A percentile compares a stretch with the other conserved stretches of the same genome.
phyloP scores from a whole-genome alignment of 148 eudicot species.

The Chenopodium album region DNA sequence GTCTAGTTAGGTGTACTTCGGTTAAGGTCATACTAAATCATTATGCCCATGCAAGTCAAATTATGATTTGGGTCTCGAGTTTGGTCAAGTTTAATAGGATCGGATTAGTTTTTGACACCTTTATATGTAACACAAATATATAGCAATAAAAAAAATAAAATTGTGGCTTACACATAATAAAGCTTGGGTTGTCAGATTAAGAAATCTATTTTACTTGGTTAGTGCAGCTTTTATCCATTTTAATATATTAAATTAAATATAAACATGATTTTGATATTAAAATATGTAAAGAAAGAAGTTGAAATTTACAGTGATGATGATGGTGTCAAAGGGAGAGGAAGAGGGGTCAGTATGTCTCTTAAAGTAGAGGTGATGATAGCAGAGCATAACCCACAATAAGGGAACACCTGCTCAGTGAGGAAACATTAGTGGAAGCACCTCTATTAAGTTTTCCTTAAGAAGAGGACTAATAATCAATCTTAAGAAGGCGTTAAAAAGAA shows the following conservation, averaged over 20 bases:
- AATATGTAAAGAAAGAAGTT: not conserved
- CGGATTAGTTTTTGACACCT: too few relatives aligned
- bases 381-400: slow-evolving; percentile 37
- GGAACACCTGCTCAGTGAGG: slow-evolving; percentile 38
- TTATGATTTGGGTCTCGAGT: too few relatives aligned
- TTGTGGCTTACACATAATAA: slow-evolving; percentile 8
- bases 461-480: slow-evolving; percentile 27
- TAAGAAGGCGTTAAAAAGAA: slow-evolving; percentile 19
- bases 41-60: too few relatives aligned
- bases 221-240: slow-evolving; percentile 10
- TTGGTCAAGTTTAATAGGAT: too few relatives aligned
- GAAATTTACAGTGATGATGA: slow-evolving; percentile 34
- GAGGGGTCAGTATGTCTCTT: slow-evolving; percentile 56
- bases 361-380: slow-evolving; percentile 48
- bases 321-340: slow-evolving; percentile 40
- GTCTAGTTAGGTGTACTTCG: too few relatives aligned
- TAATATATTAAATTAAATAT: not conserved
- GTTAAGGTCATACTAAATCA: too few relatives aligned
- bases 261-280: too few relatives aligned
- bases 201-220: not conserved
- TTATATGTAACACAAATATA: not conserved
- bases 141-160: too few relatives aligned
- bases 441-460: slow-evolving; percentile 38
- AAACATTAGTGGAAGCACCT: slow-evolving; percentile 39
- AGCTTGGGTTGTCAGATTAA: not conserved